phyloP scores from a whole-genome alignment of 1,139 yeast species.

The Geotrichum fermentans region DNA sequence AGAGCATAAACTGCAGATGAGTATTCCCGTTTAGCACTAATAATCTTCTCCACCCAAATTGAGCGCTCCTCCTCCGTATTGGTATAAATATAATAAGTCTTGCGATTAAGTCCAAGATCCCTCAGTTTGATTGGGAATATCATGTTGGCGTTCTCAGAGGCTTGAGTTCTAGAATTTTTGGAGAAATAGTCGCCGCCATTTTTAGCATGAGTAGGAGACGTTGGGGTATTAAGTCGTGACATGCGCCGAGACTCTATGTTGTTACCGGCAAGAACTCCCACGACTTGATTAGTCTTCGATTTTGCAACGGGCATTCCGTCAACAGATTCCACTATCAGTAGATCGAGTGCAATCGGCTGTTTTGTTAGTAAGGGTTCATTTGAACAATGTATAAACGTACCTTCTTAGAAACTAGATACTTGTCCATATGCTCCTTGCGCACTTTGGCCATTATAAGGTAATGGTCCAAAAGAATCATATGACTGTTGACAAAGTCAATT shows the following conservation, averaged over 20 bases:
- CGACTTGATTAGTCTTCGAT: conserved; percentile 31
- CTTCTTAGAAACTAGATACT: conserved; percentile 21
- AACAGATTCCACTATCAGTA: conserved; percentile 36
- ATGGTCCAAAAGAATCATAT: conserved; percentile 66
- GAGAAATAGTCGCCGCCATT: neutral
- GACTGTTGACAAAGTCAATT: conserved; percentile 44
- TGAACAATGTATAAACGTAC: conserved; percentile 24
- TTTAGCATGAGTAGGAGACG: conserved; percentile 9
- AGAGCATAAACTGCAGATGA: conserved; percentile 43
- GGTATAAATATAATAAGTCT: conserved; percentile 56
- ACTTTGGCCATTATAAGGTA: conserved; percentile 62
- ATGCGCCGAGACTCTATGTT: conserved; percentile 17
- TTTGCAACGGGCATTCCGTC: conserved; percentile 37
- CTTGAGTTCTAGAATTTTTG: conserved; percentile 5
- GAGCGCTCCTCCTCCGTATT: conserved; percentile 38
- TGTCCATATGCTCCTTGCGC: conserved; percentile 33
- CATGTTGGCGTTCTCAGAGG: conserved; percentile 31
- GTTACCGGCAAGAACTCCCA: conserved; percentile 18
- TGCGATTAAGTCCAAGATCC: conserved; percentile 42
- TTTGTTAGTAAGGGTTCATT: conserved; percentile 13
- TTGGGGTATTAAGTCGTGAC: conserved; percentile 15
- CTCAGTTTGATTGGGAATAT: conserved; percentile 46
- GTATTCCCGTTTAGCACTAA: conserved; percentile 51
- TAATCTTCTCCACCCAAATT: conserved; percentile 56
- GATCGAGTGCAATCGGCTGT: conserved; percentile 41